Conservation (phyloP, 345 rosid species). For the Kernera saxatilis region DNA sequence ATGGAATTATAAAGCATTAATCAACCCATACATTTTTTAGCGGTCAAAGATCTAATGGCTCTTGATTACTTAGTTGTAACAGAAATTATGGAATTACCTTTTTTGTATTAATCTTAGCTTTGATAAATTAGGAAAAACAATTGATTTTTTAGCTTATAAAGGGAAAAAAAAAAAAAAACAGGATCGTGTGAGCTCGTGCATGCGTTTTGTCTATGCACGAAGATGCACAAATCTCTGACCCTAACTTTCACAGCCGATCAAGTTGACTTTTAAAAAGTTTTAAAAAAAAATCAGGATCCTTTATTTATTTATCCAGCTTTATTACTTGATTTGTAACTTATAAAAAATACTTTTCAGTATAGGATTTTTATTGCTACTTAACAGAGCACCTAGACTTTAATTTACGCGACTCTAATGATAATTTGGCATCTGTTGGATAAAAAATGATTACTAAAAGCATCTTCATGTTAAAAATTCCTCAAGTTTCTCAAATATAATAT, state of each 20-base stretch:
- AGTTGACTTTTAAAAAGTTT: background rate
- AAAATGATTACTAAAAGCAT: no score
- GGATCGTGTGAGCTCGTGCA: constrained; percentile 23
- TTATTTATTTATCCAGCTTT: background rate
- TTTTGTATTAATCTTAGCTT: background rate
- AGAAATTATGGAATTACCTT: no score
- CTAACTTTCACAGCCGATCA: constrained; percentile 1
- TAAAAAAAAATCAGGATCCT: no score
- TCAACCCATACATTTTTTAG: no score
- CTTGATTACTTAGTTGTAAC: no score
- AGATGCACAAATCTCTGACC: constrained; percentile 5
- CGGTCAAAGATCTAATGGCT: no score
- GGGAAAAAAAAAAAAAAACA: background rate
- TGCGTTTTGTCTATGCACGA: constrained; percentile 14
- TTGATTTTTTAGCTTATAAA: background rate
- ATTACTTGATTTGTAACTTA: background rate
- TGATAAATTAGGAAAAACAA: background rate
- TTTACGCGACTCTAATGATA: no score
- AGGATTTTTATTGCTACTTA: background rate
- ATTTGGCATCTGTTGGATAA: no score
- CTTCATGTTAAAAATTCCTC: no score
- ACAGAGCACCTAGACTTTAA: no score
- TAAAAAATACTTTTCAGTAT: background rate
- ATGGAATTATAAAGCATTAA: no score
- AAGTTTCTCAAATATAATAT: no score